phyloP scores from a whole-genome alignment of 1,284 basidiomycete species.

The Moesziomyces antarcticus region DNA sequence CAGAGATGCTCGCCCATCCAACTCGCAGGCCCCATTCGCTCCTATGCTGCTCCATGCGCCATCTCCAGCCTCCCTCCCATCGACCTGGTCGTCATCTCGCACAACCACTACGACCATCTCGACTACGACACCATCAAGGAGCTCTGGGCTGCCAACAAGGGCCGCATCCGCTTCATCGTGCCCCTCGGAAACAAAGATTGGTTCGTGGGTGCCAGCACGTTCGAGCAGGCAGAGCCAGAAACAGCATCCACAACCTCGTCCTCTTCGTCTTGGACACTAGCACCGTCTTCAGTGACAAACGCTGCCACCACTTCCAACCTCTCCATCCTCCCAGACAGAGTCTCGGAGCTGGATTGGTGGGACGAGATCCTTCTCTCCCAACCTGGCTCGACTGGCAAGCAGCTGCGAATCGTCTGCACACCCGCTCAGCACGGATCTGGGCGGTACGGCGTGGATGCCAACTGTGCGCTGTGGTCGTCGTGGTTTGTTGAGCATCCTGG shows the following conservation, averaged over 20 bases:
- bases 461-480: conserved; percentile 56
- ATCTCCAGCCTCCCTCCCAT: conserved; percentile 56
- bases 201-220: conserved; percentile 37
- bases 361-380: conserved; percentile 44
- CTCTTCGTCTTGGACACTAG: conserved; percentile 15
- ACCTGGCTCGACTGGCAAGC: conserved; percentile 1
- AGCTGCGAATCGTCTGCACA: conserved; percentile 50
- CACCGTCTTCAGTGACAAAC: conserved; percentile 11
- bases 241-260: conserved; percentile 5
- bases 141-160: conserved; percentile 50
- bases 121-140: conserved; percentile 56
- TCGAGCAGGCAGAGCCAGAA: neutral
- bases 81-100: conserved; percentile 63
- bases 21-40: conserved; percentile 54
- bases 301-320: conserved; percentile 27
- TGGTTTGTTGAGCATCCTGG: conserved; percentile 56
- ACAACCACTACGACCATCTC: conserved; percentile 67
- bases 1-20: conserved; percentile 63
- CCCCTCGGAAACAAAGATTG: conserved; percentile 63
- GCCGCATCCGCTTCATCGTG: conserved; percentile 55
- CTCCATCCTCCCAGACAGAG: conserved; percentile 45
- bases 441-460: conserved; percentile 52
- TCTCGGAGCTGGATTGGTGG: conserved; percentile 66
- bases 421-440: conserved; percentile 66
- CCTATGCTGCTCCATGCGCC: conserved; percentile 56